These are phyloP conservation scores for Capronia coronata DNA, from an alignment of 2,329 filamentous ascomycete species.

Conservation along the genomic window DNA sequence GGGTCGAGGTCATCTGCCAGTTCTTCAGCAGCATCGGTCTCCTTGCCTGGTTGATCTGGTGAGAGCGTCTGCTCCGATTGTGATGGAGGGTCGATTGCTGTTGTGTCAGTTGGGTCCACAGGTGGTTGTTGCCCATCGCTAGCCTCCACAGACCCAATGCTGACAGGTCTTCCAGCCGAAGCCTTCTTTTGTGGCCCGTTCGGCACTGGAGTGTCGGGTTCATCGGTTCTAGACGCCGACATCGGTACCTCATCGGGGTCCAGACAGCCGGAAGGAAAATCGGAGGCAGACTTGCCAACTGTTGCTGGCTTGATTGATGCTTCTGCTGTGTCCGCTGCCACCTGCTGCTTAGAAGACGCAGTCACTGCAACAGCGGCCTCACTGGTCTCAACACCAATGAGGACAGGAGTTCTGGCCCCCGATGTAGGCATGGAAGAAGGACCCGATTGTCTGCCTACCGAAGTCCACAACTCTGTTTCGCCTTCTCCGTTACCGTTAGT, in stretches of 20 bases:
- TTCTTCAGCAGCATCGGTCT: background rate
- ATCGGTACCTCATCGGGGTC: constrained; percentile 2
- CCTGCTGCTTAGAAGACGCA: constrained; percentile 26
- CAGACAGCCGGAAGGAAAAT: constrained; percentile 1
- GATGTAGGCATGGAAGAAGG: constrained; percentile 23
- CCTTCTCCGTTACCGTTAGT: constrained; percentile 15
- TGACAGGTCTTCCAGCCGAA: background rate
- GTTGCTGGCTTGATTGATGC: background rate
- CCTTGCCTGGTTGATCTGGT: background rate
- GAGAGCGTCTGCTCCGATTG: background rate
- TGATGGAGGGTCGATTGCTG: background rate
- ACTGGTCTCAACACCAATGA: constrained; percentile 55
- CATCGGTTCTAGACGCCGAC: constrained; percentile 6
- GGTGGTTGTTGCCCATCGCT: background rate
- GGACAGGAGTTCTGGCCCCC: constrained; percentile 45
- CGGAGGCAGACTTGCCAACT: background rate
- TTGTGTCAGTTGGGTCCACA: background rate
- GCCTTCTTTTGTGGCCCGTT: background rate
- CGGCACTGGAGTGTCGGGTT: background rate
- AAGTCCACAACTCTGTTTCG: constrained; percentile 23
- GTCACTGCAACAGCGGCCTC: constrained; percentile 49
- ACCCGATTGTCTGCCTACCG: constrained; percentile 15
- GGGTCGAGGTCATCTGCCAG: constrained; percentile 25
- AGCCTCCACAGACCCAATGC: background rate
- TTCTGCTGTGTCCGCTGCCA: constrained; percentile 1